Percentiles rank a stretch among this genome's conserved stretches.
Conservation (phyloP, 768 basidiomycete species). For the Psilocybe azurescens region DNA sequence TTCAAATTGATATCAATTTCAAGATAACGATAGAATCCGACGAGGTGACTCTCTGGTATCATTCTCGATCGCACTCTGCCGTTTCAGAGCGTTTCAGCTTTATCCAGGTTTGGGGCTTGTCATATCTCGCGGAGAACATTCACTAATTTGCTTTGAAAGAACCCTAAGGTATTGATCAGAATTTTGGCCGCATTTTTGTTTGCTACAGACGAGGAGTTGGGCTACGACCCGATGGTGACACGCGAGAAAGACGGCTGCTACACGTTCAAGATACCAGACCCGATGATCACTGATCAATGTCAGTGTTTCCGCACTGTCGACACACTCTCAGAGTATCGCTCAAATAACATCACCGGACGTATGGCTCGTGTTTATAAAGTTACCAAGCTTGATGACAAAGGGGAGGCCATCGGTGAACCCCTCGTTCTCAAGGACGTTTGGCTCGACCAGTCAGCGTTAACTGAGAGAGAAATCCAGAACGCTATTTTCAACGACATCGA, state of each 20-base stretch:
- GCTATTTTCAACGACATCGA: background rate
- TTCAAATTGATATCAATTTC: background rate
- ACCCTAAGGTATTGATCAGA: background rate
- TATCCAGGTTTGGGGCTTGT: background rate
- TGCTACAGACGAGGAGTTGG: background rate
- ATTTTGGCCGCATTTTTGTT: background rate
- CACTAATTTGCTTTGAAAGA: background rate
- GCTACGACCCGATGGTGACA: background rate
- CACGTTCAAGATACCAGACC: background rate
- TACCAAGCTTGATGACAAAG: background rate
- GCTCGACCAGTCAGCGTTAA: background rate
- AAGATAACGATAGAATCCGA: background rate
- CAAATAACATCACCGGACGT: background rate
- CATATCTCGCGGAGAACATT: background rate
- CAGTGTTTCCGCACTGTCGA: background rate
- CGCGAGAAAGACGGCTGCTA: background rate
- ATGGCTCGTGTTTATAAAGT: background rate
- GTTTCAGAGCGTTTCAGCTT: background rate
- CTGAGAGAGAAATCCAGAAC: background rate
- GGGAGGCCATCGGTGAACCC: background rate
- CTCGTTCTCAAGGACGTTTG: slow-evolving; percentile 4
- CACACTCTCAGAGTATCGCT: background rate
- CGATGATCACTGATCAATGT: background rate
- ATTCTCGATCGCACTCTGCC: background rate
- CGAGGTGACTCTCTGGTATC: background rate